Evolutionary conservation across 805 yeast genomes (phyloP).

Genomic region (Candida adriatica): DNA sequence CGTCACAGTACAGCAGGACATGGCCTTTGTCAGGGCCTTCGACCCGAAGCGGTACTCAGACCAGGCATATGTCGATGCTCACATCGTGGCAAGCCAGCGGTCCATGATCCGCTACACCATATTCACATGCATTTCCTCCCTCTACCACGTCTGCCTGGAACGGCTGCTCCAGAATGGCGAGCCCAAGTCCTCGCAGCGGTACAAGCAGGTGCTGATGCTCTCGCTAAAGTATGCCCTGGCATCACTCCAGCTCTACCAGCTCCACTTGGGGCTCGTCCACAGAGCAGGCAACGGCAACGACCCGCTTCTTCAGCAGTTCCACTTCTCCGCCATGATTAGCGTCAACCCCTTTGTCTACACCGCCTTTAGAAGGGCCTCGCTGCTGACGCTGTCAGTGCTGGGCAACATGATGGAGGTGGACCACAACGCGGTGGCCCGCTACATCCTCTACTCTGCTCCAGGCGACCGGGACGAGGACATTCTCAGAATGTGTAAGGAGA

Average conservation of each 20-base stretch:
- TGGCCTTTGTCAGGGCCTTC: background rate
- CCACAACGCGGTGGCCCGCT: slow-evolving; percentile 2
- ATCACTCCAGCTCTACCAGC: slow-evolving; percentile 2
- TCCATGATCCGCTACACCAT: slow-evolving; percentile 5
- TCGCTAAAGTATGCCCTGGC: slow-evolving; percentile 6
- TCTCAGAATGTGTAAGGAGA: slow-evolving; percentile 3
- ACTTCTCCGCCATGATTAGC: slow-evolving; percentile 2
- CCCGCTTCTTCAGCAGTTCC: slow-evolving; percentile 4
- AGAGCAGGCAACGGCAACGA: slow-evolving; percentile 3
- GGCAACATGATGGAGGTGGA: slow-evolving; percentile 1
- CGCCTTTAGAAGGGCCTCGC: slow-evolving; percentile 4
- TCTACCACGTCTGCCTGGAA: slow-evolving; percentile 5
- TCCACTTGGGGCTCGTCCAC: slow-evolving; percentile 1
- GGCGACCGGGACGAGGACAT: slow-evolving; percentile 4
- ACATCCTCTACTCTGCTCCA: slow-evolving; percentile 3
- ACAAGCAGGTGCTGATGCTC: slow-evolving; percentile 2
- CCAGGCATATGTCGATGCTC: slow-evolving; percentile 2
- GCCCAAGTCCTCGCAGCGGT: slow-evolving; percentile 3
- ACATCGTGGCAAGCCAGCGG: slow-evolving; percentile 1
- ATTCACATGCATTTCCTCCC: slow-evolving; percentile 2
- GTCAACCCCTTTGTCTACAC: slow-evolving; percentile 3
- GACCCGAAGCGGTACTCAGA: slow-evolving; percentile 3
- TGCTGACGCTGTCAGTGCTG: slow-evolving; percentile 1
- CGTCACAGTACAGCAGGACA: background rate
- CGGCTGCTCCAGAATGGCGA: slow-evolving; percentile 3